Evolutionary conservation across 2,329 filamentous ascomycete species (phyloP).

Genomic region (Penicillium nordicum): DNA sequence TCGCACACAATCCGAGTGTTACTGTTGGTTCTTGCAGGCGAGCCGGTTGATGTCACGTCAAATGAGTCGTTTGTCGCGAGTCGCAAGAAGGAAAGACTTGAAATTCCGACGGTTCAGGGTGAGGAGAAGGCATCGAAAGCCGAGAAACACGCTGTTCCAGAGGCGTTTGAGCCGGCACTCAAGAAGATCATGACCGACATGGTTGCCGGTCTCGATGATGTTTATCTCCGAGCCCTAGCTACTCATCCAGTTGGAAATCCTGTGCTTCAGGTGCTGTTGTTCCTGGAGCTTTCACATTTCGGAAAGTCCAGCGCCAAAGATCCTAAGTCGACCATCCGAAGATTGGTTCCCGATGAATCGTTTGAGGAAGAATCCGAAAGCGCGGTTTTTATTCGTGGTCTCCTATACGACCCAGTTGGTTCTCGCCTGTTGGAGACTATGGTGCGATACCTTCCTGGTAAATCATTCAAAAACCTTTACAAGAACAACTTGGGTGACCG

Average conservation of each 20-base stretch:
- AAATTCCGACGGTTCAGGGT: constrained; percentile 49
- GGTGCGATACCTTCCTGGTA: constrained; percentile 74
- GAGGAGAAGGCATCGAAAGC: constrained; percentile 48
- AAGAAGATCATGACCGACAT: constrained; percentile 79
- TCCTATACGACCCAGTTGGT: constrained; percentile 86
- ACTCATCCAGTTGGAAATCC: constrained; percentile 90
- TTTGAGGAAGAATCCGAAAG: constrained; percentile 70
- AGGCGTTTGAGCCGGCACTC: constrained; percentile 71
- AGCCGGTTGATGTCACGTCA: constrained; percentile 67
- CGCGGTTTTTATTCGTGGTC: constrained; percentile 75
- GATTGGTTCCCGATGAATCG: constrained; percentile 75
- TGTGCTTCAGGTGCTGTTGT: constrained; percentile 82
- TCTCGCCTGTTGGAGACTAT: constrained; percentile 87
- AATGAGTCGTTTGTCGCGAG: constrained; percentile 77
- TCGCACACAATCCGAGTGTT: constrained; percentile 88
- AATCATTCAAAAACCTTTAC: constrained; percentile 86
- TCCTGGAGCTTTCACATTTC: constrained; percentile 75
- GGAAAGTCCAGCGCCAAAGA: constrained; percentile 65
- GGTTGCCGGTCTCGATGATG: constrained; percentile 70
- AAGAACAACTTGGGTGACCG: constrained; percentile 73
- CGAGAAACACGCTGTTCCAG: constrained; percentile 62
- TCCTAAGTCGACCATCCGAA: constrained; percentile 66
- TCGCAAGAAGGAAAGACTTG: constrained; percentile 84
- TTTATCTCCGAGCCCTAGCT: constrained; percentile 76
- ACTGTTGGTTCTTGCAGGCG: constrained; percentile 78